phyloP scores from a whole-genome alignment of 2,329 filamentous ascomycete genomes.

The Stagonosporopsis cucurbitacearum region DNA sequence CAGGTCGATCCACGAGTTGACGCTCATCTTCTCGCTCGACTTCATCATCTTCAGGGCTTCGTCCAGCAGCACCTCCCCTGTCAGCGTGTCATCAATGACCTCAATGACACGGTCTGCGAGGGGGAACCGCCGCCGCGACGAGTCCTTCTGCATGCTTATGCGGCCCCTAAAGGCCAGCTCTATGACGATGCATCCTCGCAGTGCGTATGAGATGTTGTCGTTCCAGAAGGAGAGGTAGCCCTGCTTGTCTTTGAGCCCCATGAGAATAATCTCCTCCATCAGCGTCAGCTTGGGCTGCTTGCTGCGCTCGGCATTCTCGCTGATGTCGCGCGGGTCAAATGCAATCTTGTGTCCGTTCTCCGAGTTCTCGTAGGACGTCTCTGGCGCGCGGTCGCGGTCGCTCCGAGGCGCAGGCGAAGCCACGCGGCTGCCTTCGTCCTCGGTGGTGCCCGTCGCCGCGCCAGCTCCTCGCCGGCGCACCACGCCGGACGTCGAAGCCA shows the following conservation, averaged over 20 bases:
- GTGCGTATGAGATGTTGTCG: constrained; percentile 98
- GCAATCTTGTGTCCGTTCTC: constrained; percentile 99
- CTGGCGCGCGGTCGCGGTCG: constrained; percentile 65
- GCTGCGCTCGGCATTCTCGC: constrained; percentile 91
- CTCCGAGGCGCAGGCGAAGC: constrained; percentile 68
- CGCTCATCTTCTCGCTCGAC: constrained; percentile 99
- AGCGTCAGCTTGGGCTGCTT: constrained; percentile 98
- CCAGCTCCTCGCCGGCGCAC: constrained; percentile 72
- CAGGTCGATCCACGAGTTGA: constrained; percentile 97
- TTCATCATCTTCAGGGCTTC: constrained; percentile 99
- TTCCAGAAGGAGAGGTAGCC: constrained; percentile 99
- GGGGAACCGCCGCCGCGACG: constrained; percentile 87
- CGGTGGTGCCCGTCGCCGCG: constrained; percentile 55
- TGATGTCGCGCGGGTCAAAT: constrained; percentile 95
- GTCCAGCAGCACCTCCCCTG: constrained; percentile 94
- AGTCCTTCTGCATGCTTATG: constrained; percentile 98
- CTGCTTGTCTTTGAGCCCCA: constrained; percentile 99
- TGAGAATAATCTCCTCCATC: constrained; percentile 96
- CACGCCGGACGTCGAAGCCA: constrained; percentile 75
- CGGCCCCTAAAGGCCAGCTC: constrained; percentile 95
- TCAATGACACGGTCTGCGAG: constrained; percentile 93
- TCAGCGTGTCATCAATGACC: constrained; percentile 94
- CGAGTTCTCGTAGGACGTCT: constrained; percentile 85
- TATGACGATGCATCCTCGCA: constrained; percentile 97
- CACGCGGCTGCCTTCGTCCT: constrained; percentile 69